phyloP scores from a whole-genome alignment of 1,284 basidiomycete genomes.

The Cutaneotrichosporon cavernicola region DNA sequence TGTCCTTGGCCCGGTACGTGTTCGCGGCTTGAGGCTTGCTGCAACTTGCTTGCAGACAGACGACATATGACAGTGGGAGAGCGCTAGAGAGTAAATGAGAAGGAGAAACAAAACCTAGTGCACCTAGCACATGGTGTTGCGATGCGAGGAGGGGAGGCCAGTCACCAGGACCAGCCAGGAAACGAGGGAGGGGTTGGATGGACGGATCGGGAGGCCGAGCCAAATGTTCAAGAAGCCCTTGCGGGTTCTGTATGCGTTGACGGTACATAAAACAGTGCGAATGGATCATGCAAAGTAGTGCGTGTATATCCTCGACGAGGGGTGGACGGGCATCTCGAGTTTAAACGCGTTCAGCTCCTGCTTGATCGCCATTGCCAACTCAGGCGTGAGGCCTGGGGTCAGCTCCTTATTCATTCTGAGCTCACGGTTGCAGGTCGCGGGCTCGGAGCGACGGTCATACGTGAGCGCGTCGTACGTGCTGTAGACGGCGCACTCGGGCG shows the following conservation, averaged over 20 bases:
- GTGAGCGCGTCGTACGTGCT: constrained; percentile 87
- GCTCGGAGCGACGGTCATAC: constrained; percentile 92
- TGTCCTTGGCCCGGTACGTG: background rate
- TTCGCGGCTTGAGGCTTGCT: background rate
- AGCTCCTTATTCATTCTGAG: background rate
- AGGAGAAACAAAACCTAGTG: constrained; percentile 17
- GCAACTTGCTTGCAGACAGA: constrained; percentile 1
- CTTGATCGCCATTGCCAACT: constrained; percentile 91
- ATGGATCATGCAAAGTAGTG: constrained; percentile 60
- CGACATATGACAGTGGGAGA: constrained; percentile 3
- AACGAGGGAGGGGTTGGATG: background rate
- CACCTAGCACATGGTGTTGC: constrained; percentile 13
- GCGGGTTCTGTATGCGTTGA: background rate
- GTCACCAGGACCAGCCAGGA: constrained; percentile 7
- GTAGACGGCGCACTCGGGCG: constrained; percentile 87
- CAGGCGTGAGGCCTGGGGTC: constrained; percentile 68
- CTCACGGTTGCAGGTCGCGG: constrained; percentile 86
- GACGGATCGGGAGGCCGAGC: background rate
- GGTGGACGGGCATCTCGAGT: constrained; percentile 98
- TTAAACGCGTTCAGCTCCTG: constrained; percentile 95
- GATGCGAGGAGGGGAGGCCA: constrained; percentile 5
- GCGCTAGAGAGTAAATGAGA: background rate
- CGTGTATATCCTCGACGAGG: constrained; percentile 75
- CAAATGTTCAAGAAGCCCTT: constrained; percentile 8
- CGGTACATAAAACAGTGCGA: constrained; percentile 13